Conservation (phyloP, 148 eudicot genomes). For the Oxyria digyna region DNA sequence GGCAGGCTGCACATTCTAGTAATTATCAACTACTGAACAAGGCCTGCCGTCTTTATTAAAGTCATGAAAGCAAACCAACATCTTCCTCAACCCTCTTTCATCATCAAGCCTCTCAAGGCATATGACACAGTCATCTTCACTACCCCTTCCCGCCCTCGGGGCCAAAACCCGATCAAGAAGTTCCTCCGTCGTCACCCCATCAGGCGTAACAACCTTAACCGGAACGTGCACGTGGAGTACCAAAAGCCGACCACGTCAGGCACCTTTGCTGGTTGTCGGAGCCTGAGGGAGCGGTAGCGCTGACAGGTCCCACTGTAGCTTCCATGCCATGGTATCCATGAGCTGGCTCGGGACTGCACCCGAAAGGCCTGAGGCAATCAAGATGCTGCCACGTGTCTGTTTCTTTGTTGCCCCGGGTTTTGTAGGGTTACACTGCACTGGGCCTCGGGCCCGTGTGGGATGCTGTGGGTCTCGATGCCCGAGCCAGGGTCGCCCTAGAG, state of each 20-base stretch:
- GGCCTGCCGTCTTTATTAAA: background rate
- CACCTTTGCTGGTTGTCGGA: too few species aligned
- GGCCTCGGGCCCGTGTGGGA: background rate
- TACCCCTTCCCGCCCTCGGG: background rate
- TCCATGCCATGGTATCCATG: background rate
- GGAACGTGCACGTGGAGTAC: conserved; percentile 1
- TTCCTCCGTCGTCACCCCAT: background rate
- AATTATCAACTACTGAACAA: too few species aligned
- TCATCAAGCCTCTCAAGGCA: background rate
- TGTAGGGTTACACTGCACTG: background rate
- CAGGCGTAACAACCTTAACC: background rate
- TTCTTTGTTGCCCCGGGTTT: too few species aligned
- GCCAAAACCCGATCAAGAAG: background rate
- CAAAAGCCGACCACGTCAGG: background rate
- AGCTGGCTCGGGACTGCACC: background rate
- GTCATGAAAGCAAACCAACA: background rate
- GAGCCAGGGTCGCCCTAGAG: background rate
- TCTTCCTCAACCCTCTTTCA: background rate
- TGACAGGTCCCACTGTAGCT: background rate
- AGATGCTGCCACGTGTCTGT: background rate
- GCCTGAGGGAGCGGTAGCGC: background rate
- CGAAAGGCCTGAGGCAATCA: background rate
- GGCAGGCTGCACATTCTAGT: too few species aligned
- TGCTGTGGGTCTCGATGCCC: background rate
- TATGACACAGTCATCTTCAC: background rate